These are phyloP conservation scores for Sordariomycetes sp. DNA, from an alignment of 2,329 filamentous ascomycete species.

Conservation along the genomic window DNA sequence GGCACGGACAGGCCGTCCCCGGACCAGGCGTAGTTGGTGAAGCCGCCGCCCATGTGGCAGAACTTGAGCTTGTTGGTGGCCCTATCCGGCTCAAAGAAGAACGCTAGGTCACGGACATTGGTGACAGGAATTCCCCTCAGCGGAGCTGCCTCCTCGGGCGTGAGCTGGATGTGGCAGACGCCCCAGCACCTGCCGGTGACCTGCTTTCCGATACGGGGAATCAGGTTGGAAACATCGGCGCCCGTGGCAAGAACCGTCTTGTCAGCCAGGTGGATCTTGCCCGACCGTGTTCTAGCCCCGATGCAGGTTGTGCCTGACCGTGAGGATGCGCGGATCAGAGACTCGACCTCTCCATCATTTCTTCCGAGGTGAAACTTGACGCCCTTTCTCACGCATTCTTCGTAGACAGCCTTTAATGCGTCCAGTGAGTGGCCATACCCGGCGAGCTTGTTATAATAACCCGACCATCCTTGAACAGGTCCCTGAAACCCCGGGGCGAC, in stretches of 20 bases:
- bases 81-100: conserved; percentile 10
- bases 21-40: conserved; percentile 5
- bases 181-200: conserved; percentile 16
- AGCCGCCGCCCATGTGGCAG: conserved; percentile 10
- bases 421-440: background rate
- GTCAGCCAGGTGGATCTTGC: conserved; percentile 38
- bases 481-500: background rate
- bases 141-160: conserved; percentile 40
- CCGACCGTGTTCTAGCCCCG: conserved; percentile 16
- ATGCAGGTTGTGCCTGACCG: conserved; percentile 6
- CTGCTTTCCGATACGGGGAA: conserved; percentile 40
- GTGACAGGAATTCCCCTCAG: conserved; percentile 47
- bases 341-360: background rate
- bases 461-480: background rate
- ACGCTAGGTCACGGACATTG: conserved; percentile 10
- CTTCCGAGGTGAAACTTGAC: background rate
- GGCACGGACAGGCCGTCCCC: background rate
- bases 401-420: background rate
- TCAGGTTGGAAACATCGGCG: conserved; percentile 50
- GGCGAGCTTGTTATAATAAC: background rate
- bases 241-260: conserved; percentile 57
- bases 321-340: background rate
- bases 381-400: background rate
- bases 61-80: conserved; percentile 10
- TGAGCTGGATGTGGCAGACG: conserved; percentile 53